phyloP scores from a whole-genome alignment of 176 grass and related monocot genomes.

The Dendrocalamus sinicus region DNA sequence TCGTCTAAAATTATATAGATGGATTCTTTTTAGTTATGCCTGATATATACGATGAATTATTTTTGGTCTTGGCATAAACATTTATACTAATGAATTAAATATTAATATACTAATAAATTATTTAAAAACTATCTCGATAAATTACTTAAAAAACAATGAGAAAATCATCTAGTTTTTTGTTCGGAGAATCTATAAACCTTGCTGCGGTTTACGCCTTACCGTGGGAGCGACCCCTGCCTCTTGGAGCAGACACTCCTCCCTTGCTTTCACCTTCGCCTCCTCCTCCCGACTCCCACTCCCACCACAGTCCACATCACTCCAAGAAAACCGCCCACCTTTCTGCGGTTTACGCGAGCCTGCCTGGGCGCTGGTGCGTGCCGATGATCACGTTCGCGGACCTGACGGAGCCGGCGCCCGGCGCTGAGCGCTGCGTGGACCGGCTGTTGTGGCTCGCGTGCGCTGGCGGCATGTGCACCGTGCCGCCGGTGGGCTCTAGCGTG shows the following conservation, averaged over 20 bases:
- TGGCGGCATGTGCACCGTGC: constrained; percentile 89
- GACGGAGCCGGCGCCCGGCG: constrained; percentile 55
- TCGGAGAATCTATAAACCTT: too few species aligned
- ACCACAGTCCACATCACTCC: neutral
- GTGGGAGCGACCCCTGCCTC: constrained; percentile 26
- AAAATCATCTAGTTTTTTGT: too few species aligned
- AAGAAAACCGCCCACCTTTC: neutral
- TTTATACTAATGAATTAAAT: too few species aligned
- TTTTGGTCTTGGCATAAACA: fast-evolving
- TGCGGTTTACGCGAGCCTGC: neutral
- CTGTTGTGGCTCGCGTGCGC: constrained; percentile 96
- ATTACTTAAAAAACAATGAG: too few species aligned
- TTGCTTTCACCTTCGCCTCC: constrained; percentile 1
- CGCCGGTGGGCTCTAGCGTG: constrained; percentile 66
- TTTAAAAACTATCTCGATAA: too few species aligned
- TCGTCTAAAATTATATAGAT: too few species aligned
- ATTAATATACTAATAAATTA: too few species aligned
- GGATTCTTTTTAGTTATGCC: too few species aligned
- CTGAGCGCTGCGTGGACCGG: constrained; percentile 68
- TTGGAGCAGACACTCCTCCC: neutral
- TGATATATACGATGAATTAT: fast-evolving
- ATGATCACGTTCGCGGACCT: constrained; percentile 81
- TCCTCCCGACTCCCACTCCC: neutral
- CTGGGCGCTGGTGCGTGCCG: neutral
- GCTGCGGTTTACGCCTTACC: too few species aligned